Percentiles rank a stretch among this genome's conserved stretches.
These are phyloP conservation scores for Fremontodendron californicum DNA, from an alignment of 345 rosid species.

Conservation along the genomic window DNA sequence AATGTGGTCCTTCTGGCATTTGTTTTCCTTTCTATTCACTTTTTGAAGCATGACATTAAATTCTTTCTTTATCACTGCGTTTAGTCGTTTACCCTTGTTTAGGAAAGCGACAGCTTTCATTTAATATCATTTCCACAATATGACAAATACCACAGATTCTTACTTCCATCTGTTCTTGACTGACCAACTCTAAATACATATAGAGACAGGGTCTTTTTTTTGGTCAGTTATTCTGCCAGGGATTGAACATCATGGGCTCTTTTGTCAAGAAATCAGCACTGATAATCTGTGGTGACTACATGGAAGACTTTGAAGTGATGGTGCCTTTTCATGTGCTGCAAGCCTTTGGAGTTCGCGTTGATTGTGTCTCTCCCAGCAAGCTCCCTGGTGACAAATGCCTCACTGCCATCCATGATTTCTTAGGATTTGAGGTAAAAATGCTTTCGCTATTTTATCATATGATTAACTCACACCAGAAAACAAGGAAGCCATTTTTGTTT, in stretches of 20 bases:
- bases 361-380: slow-evolving; percentile 45
- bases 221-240: not conserved
- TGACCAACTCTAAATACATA: not conserved
- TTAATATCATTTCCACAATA: not conserved
- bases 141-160: not conserved
- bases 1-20: not conserved
- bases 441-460: not conserved
- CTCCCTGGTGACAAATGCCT: slow-evolving; percentile 36
- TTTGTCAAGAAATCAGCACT: slow-evolving; percentile 37
- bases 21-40: not conserved
- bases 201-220: not conserved
- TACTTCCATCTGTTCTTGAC: not conserved
- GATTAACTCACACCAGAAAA: not conserved
- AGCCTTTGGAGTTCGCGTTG: slow-evolving; percentile 45
- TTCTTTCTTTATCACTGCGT: not conserved
- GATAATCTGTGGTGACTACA: slow-evolving; percentile 49
- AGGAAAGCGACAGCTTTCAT: not conserved
- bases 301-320: slow-evolving; percentile 46
- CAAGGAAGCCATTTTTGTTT: not conserved
- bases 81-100: not conserved
- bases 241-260: slow-evolving; percentile 24
- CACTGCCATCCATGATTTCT: slow-evolving; percentile 41
- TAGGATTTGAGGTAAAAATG: slow-evolving; percentile 41
- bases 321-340: slow-evolving; percentile 43
- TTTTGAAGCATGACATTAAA: not conserved